Evolutionary conservation across 1,284 basidiomycete species (phyloP), one percentile per base, ranked within the genome.

Genomic region (Ustilago sp.): DNA sequence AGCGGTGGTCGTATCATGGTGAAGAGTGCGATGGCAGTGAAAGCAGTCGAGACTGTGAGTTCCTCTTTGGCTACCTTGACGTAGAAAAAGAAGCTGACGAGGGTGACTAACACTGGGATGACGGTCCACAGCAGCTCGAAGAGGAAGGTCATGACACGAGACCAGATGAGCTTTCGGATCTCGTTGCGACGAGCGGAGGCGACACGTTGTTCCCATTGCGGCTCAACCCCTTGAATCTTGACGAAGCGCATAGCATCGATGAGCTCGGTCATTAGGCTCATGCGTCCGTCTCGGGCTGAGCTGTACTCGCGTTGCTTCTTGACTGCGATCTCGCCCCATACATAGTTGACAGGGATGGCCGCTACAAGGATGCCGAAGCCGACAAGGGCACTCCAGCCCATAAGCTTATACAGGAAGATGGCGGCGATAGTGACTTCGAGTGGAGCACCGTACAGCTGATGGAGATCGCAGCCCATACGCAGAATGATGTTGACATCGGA

Each of bases 221-320:
- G 52, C 41, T 78, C 80, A 28, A 74, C 64, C 9, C 79, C 75
- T 41, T 78, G 69, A 43, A 56, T 68, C 67, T 94, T 94, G 88
- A 94, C 92, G 82, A 94, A 93, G 81, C 93, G 93, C 74, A 93
- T 88, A 87, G 90, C 92, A 59, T 70, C 79, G 43, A 55, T 47
- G 17, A 98, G 88, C 86, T 98, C 95, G 68, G 92, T 95, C 79
- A 97, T 87, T 17, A 94, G 91, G 0, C 89, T 89, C 90, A 97
- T 95, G 2, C 95, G 90, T 82, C 91, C 91, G 83, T 98, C 95
- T 9, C 93, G 88, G 0, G 93, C 91, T 11, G 90, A 89, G 52
- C 48, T 92, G 87, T 31, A 93, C 86, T 8, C 91, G 91, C 84
- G 92, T 93, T 69, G 92, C 90, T 92, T 91, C 63, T 88, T 89